These are phyloP conservation scores for Xeromyces bisporus DNA, from an alignment of 495 filamentous ascomycete species.

Conservation along the genomic window DNA sequence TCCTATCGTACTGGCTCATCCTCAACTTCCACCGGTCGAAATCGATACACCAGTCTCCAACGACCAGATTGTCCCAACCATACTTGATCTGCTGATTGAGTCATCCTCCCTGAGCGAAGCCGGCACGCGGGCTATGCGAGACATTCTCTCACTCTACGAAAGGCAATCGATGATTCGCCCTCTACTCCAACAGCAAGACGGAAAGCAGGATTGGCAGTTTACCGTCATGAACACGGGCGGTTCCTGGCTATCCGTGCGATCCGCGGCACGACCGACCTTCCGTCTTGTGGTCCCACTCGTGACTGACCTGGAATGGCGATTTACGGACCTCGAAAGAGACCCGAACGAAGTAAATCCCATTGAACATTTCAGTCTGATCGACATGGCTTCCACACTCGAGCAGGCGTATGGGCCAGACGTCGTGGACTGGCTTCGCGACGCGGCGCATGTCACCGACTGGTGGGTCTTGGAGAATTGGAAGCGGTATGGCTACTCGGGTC, in stretches of 20 bases:
- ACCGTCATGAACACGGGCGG: conserved; percentile 36
- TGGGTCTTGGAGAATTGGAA: conserved; percentile 27
- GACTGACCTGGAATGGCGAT: conserved; percentile 28
- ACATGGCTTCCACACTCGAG: conserved; percentile 16
- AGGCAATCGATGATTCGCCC: conserved; percentile 32
- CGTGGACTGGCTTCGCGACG: conserved; percentile 26
- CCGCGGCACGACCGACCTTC: conserved; percentile 21
- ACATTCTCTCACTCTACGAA: conserved; percentile 29
- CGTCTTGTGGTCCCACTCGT: conserved; percentile 31
- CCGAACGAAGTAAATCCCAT: conserved; percentile 22
- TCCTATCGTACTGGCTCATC: conserved; percentile 33
- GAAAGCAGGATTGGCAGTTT: conserved; percentile 31
- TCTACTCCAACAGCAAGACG: conserved; percentile 14
- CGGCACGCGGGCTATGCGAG: conserved; percentile 15
- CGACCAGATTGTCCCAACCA: conserved; percentile 30
- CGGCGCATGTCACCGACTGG: conserved; percentile 27
- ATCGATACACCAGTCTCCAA: conserved; percentile 27
- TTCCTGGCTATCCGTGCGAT: conserved; percentile 26
- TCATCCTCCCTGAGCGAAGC: conserved; percentile 22
- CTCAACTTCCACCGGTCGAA: conserved; percentile 24
- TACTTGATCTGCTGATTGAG: conserved; percentile 31
- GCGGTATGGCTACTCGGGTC: conserved; percentile 9
- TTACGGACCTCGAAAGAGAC: conserved; percentile 24
- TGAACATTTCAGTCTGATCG: conserved; percentile 18
- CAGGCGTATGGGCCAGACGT: conserved; percentile 19